phyloP scores from a whole-genome alignment of 208 protist species.

The Lotmaria passim region DNA sequence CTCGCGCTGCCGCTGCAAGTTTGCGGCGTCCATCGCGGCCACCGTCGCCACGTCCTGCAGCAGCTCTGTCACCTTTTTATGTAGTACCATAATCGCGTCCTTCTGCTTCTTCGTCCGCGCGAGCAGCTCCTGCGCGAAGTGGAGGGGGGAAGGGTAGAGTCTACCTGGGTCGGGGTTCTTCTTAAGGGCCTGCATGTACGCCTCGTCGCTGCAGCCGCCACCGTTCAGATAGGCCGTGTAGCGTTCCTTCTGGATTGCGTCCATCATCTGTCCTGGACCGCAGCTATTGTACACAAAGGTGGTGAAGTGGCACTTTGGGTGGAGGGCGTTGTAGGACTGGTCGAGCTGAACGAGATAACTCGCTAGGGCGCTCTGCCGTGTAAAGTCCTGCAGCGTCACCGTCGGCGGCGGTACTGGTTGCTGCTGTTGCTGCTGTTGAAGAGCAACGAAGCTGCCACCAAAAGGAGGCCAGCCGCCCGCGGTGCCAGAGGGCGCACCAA shows the following conservation, averaged over 20 bases:
- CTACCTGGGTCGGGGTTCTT: slow-evolving; percentile 58
- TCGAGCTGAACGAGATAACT: slow-evolving; percentile 72
- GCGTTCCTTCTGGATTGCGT: slow-evolving; percentile 67
- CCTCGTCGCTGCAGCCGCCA: slow-evolving; percentile 56
- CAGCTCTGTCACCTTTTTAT: slow-evolving; percentile 42
- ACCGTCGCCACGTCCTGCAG: slow-evolving; percentile 47
- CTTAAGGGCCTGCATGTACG: slow-evolving; percentile 54
- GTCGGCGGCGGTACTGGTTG: slow-evolving; percentile 9
- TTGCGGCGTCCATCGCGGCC: slow-evolving; percentile 46
- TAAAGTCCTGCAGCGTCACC: slow-evolving; percentile 48
- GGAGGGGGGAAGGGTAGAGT: slow-evolving; percentile 63
- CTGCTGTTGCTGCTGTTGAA: slow-evolving; percentile 16
- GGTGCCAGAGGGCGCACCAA: slow-evolving; percentile 12
- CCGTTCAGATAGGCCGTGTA: slow-evolving; percentile 62
- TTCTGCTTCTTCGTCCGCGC: slow-evolving; percentile 63
- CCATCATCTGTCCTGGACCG: slow-evolving; percentile 45
- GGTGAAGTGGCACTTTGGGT: slow-evolving; percentile 71
- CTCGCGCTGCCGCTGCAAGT: slow-evolving; percentile 38
- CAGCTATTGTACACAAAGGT: slow-evolving; percentile 83
- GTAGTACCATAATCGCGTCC: slow-evolving; percentile 41
- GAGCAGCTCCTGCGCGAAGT: slow-evolving; percentile 79
- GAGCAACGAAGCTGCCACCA: slow-evolving; percentile 20
- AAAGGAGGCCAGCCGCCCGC: neutral
- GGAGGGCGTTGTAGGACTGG: slow-evolving; percentile 70
- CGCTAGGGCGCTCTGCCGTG: slow-evolving; percentile 55